phyloP scores from a whole-genome alignment of 148 eudicot genomes.

The Camellia sinensis region DNA sequence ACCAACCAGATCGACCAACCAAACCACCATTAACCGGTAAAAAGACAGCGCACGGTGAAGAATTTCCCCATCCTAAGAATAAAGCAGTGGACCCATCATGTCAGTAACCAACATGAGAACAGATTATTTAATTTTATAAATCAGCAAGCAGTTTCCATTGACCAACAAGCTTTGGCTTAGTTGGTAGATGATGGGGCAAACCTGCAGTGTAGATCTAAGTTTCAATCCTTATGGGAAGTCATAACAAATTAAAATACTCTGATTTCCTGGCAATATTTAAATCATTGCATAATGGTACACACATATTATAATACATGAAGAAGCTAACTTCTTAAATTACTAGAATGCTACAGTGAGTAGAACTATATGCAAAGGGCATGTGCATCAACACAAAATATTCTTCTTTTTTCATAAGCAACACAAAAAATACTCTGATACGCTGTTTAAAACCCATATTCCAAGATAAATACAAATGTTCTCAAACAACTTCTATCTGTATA shows the following conservation, averaged over 20 bases:
- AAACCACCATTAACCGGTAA: slow-evolving; percentile 83
- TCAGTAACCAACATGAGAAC: slow-evolving; percentile 12
- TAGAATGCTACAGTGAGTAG: not conserved
- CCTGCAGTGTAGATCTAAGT: not conserved
- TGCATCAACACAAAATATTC: not conserved
- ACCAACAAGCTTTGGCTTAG: not conserved
- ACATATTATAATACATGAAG: not conserved
- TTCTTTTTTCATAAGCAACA: no score
- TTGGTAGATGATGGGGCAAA: not conserved
- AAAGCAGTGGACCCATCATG: slow-evolving; percentile 6
- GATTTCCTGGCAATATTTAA: not conserved
- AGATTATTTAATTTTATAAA: not conserved
- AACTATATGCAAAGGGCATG: not conserved
- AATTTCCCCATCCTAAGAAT: slow-evolving; percentile 67
- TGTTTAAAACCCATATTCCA: not conserved
- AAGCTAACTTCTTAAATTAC: not conserved
- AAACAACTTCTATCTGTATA: not conserved
- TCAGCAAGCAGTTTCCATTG: not conserved
- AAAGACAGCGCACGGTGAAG: slow-evolving; percentile 79
- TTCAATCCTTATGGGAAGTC: not conserved
- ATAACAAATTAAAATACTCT: not conserved
- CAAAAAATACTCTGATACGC: not conserved
- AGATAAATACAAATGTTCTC: not conserved
- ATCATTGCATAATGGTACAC: not conserved
- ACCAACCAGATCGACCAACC: slow-evolving; percentile 84